Base-by-base conservation (phyloP, 164 flowering plant species). In the Vitis rotundifolia region DNA sequence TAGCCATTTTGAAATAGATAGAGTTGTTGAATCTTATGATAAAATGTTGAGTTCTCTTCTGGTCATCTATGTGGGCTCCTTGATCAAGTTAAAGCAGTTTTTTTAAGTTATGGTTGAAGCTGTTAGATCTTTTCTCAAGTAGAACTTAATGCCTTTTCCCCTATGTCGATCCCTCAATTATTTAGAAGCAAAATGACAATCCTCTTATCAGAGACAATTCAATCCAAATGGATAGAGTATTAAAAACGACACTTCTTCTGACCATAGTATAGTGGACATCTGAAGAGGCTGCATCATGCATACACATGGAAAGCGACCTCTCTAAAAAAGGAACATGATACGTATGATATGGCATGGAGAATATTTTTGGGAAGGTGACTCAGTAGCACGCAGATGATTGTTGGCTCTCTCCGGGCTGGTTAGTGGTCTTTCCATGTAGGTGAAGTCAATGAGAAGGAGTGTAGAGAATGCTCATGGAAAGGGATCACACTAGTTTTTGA, bases 161-260 rank as follows among this genome's bases (percentile, higher is more conserved):
- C 98, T 97, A 5, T 94, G 97, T 97, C 86, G 98, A 75, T 92
- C 97, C 10, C 84, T 92, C 12, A 87, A 93, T 53, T 94, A 94
- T 74, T 69, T 92, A 80, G 92, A 92, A 79, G 86, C 94, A 0
- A 94, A 94, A 70, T 91, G 98, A 97, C 82, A 83, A 9, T 90
- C 98, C 11, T 77, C 91, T 0, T 85, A 82, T 78, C 75, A 83
- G 74, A 83, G 97, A 70, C 68, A 69, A 49, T 26, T 78, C 5
- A 44, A 44, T 55, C 83, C 79, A 9, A 85, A 80, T 28, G 81
- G 70, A 48, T 37, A 62, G 64, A 71, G 48, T 54, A 49, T 26
- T 9, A 55, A n/a, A 2, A 57, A 49, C 22, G 15, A 47, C 18
- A 28, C 13, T 19, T 71, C 59, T 49, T 66, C 68, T 11, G 82